Evolutionary conservation across 495 filamentous ascomycete species (phyloP).

Genomic region (Podospora fimiseda): DNA sequence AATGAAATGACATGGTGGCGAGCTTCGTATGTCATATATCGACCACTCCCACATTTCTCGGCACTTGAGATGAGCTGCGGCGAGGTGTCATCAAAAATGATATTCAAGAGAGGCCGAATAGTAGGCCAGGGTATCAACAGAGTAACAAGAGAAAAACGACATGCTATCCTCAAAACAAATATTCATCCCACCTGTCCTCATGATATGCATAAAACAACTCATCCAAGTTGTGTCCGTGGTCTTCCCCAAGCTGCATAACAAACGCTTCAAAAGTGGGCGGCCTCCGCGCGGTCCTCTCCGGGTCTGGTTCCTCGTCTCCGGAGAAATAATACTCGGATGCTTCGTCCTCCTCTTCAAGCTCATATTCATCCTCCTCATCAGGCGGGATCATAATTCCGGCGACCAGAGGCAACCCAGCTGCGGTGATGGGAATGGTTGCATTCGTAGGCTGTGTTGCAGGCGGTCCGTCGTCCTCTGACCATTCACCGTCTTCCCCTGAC

Average conservation of each 20-base stretch:
- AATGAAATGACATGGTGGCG: background rate
- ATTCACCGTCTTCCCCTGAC: conserved; percentile 6
- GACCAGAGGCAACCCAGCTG: background rate
- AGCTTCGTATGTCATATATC: background rate
- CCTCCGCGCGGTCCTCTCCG: conserved; percentile 25
- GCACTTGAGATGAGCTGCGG: background rate
- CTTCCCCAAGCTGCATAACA: conserved; percentile 24
- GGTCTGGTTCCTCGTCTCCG: conserved; percentile 28
- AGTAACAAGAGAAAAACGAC: background rate
- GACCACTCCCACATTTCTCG: no score
- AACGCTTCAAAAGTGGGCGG: conserved; percentile 28
- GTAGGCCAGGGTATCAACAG: background rate
- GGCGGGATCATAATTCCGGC: background rate
- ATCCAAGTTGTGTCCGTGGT: conserved; percentile 27
- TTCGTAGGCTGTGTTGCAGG: no score
- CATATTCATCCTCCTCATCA: conserved; percentile 18
- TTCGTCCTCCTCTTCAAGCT: conserved; percentile 32
- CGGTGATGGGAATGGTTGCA: background rate
- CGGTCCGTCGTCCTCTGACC: background rate
- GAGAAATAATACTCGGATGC: conserved; percentile 32
- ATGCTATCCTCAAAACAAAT: conserved; percentile 20
- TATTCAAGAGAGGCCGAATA: background rate
- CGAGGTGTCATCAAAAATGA: no score
- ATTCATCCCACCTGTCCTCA: conserved; percentile 33
- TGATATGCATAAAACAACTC: conserved; percentile 31